Conservation (phyloP, 139 green algal species). For the Tetradesmus obliquus region DNA sequence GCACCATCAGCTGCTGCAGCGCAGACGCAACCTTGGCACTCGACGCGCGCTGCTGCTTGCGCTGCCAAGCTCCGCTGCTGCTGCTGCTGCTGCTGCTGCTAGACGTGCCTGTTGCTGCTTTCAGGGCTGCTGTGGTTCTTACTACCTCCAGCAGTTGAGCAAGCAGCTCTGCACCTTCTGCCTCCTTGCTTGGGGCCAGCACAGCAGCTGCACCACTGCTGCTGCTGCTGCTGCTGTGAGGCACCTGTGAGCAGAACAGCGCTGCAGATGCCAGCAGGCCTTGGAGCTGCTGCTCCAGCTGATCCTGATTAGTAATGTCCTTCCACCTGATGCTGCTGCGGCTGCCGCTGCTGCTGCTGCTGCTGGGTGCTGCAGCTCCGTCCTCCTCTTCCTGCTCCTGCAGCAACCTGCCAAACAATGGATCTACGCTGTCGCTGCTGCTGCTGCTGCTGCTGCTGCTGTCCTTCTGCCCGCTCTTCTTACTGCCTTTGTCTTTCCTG, state of each 20-base stretch:
- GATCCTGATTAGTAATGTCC: not conserved
- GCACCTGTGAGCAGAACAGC: not conserved
- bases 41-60: not conserved
- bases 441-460: slow-evolving; percentile 16
- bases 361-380: not conserved
- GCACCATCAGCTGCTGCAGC: not conserved
- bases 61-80: not conserved
- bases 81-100: not conserved
- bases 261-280: not conserved
- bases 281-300: slow-evolving; percentile 7
- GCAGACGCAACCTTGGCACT: not conserved
- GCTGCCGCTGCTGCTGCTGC: not conserved
- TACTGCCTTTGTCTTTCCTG: not conserved
- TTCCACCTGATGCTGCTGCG: not conserved
- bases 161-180: not conserved
- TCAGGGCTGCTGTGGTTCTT: not conserved
- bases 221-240: slow-evolving; percentile 15
- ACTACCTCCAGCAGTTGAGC: slow-evolving; percentile 12
- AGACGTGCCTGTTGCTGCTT: not conserved
- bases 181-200: not conserved
- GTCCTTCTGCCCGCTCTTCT: not conserved
- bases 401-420: not conserved
- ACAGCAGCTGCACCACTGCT: not conserved
- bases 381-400: not conserved
- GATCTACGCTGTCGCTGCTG: not conserved